Evolutionary conservation across 1,284 basidiomycete genomes (phyloP), one percentile per base, ranked within the genome.

Genomic region (Cryptococcus maquisensis): DNA sequence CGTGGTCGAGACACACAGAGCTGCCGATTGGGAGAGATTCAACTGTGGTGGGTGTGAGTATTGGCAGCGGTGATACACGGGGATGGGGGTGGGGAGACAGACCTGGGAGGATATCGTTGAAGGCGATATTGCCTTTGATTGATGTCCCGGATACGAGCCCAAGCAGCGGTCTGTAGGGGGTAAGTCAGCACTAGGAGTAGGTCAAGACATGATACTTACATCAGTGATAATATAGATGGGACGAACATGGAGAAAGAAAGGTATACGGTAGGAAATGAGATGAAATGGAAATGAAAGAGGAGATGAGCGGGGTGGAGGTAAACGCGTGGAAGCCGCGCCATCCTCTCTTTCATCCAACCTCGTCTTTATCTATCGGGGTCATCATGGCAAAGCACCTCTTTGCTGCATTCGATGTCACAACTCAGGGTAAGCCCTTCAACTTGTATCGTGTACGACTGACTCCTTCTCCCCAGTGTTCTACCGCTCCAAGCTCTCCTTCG

Each of bases 341-440:
- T 32, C 28, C 6, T 32, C 28, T 32, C 28, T 32, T 32, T 32
- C 28, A 32, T 32, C 10, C 28, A 32, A 32, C 28, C n/a, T n/a
- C n/a, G n/a, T n/a, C n/a, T n/a, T n/a, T n/a, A n/a, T n/a, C n/a
- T n/a, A n/a, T 32, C 28, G 10, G 28, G 28, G 10, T 32, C 7
- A 32, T 10, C 28, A 32, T 32, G 28, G 28, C 28, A 21, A 62
- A 56, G 40, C 53, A 63, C 51, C 72, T 90, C 37, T 93, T 93
- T 76, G 88, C 88, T 10, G 84, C 85, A 0, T 87, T 92, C 54
- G 89, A 92, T 63, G 89, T 93, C 12, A 85, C 87, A 6, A 80
- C 82, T 32, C 90, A 93, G 74, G 75, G 73, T 72, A 43, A 47
- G 65, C 3, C 39, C 15, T 36, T 40, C 26, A 35, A 15, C 18